These are phyloP conservation scores for Lotus japonicus DNA, from an alignment of 306 rosid genomes.

Conservation along the genomic window DNA sequence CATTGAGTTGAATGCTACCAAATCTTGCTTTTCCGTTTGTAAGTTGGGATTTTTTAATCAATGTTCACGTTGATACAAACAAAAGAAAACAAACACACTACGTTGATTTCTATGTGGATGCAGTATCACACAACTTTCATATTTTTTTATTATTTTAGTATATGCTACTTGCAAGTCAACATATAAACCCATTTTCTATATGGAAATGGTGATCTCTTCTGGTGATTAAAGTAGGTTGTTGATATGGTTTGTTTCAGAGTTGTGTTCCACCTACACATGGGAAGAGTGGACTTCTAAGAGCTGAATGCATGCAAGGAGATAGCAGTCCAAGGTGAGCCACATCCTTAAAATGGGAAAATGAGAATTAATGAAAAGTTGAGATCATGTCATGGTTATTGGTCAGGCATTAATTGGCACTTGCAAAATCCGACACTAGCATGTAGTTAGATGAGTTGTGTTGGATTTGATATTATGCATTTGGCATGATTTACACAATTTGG, in stretches of 20 bases:
- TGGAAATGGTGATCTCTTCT: background rate
- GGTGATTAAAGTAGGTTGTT: background rate
- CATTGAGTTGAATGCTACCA: too few relatives aligned
- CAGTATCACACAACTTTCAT: background rate
- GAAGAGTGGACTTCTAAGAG: constrained; percentile 51
- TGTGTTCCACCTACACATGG: constrained; percentile 48
- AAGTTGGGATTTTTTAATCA: too few relatives aligned
- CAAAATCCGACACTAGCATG: too few relatives aligned
- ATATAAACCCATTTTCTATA: background rate
- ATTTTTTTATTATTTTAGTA: background rate
- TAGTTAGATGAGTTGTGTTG: too few relatives aligned
- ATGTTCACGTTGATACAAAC: too few relatives aligned
- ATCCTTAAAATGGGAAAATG: too few relatives aligned
- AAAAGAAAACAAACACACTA: background rate
- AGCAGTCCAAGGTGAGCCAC: constrained; percentile 31
- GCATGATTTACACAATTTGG: too few relatives aligned
- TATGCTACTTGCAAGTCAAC: background rate
- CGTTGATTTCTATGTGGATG: background rate
- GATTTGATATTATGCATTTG: too few relatives aligned
- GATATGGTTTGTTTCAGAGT: constrained; percentile 33
- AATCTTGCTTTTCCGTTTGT: too few relatives aligned
- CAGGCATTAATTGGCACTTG: too few relatives aligned
- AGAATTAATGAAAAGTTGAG: background rate
- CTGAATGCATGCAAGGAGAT: constrained; percentile 42
- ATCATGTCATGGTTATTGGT: background rate